Percentiles rank a stretch among this genome's conserved stretches.
phyloP scores from a whole-genome alignment of 345 rosid species.

The Citrus sinensis region DVS_A1.0 CM039168.1:20517501-20518000 shows the following conservation, averaged over 20 bases:
- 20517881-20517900: background rate
- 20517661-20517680: background rate
- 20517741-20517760: background rate
- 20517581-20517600: background rate
- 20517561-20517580: background rate
- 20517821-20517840: background rate
- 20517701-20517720: background rate
- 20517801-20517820: background rate
- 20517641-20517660: background rate
- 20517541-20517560: conserved; percentile 1
- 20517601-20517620: background rate
- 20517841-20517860: background rate
- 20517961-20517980: background rate
- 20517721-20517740: background rate
- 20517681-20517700: background rate
- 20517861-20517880: background rate
- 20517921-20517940: background rate
- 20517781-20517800: background rate
- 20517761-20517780: background rate
- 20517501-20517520: background rate
- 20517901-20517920: background rate
- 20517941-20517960: background rate
- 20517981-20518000: background rate
- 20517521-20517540: background rate
- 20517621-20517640: background rate